These are phyloP conservation scores for Neocallimastix lanati DNA, from an alignment of 192 early-diverging fungal genomes.

Conservation along the genomic window DNA sequence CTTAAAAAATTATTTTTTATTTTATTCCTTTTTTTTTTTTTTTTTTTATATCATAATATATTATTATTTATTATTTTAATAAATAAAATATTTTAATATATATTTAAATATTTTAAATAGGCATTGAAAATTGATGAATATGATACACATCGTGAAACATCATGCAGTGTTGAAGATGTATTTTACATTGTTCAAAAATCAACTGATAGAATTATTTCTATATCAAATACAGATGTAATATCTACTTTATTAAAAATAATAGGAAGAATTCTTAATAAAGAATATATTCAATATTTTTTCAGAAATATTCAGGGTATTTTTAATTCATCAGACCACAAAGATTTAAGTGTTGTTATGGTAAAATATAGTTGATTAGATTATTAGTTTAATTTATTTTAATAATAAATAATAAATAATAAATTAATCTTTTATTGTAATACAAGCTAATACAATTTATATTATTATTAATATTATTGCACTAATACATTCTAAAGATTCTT, in stretches of 20 bases:
- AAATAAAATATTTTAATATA: no score
- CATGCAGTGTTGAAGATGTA: conserved; percentile 73
- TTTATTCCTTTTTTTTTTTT: no score
- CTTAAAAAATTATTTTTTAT: no score
- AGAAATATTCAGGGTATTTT: conserved; percentile 33
- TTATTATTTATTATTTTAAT: no score
- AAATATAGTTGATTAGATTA: no score
- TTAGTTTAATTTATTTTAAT: no score
- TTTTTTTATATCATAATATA: no score
- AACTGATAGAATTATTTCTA: conserved; percentile 50
- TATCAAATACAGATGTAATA: conserved; percentile 45
- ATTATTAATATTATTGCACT: conserved; percentile 1
- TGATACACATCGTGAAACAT: conserved; percentile 10
- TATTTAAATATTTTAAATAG: conserved; percentile 1
- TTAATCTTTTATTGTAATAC: no score
- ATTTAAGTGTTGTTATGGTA: conserved; percentile 47
- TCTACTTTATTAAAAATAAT: conserved; percentile 49
- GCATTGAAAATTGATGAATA: conserved; percentile 22
- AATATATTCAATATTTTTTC: conserved; percentile 44
- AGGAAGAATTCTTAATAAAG: conserved; percentile 42
- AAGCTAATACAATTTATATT: no score
- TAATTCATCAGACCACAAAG: conserved; percentile 25
- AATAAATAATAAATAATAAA: no score
- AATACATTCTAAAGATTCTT: conserved; percentile 19
- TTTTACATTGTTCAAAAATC: conserved; percentile 77